These are phyloP conservation scores for Epichloe gansuensis DNA, from an alignment of 2,329 filamentous ascomycete species.

Conservation along the genomic window DNA sequence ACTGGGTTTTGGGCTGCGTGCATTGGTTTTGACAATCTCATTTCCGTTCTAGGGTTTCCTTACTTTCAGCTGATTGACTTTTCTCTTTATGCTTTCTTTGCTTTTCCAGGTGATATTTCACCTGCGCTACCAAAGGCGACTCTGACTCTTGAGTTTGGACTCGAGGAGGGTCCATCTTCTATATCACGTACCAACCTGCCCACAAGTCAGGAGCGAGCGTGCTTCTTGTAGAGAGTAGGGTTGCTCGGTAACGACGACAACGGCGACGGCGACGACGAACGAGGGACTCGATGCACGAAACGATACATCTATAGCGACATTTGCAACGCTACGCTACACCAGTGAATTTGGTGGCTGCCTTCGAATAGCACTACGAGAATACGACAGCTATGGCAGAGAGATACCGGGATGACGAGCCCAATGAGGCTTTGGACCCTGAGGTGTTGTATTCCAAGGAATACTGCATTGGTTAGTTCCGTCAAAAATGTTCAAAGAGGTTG, in stretches of 20 bases:
- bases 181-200: neutral
- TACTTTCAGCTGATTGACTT: neutral
- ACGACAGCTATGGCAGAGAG: conserved; percentile 33
- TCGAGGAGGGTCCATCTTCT: neutral
- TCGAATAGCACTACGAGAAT: neutral
- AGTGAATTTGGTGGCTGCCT: neutral
- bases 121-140: neutral
- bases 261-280: neutral
- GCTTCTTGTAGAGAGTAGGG: neutral
- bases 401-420: conserved; percentile 32
- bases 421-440: conserved; percentile 64
- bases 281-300: neutral
- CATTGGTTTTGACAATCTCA: neutral
- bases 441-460: conserved; percentile 87
- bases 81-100: neutral
- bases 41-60: neutral
- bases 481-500: neutral
- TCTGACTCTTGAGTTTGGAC: neutral
- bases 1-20: neutral
- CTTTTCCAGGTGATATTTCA: neutral
- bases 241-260: neutral
- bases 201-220: neutral
- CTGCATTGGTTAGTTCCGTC: conserved; percentile 56
- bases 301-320: neutral
- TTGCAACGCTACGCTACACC: neutral